phyloP scores from a whole-genome alignment of 2,329 filamentous ascomycete species.

The Teratosphaeria destructans region DNA sequence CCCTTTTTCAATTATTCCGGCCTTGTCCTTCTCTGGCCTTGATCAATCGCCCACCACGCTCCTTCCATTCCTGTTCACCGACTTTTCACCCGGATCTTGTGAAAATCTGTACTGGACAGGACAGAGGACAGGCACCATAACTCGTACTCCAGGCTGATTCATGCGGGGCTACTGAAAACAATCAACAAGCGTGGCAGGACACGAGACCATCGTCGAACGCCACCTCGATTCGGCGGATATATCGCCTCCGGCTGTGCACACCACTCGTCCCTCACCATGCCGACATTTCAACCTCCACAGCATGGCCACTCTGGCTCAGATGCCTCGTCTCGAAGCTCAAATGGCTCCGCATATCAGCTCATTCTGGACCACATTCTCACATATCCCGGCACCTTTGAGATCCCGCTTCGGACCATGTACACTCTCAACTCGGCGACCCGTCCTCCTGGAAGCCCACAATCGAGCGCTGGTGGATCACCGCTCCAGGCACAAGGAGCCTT shows the following conservation, averaged over 20 bases:
- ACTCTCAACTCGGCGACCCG: slow-evolving; percentile 51
- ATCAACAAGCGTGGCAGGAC: not conserved
- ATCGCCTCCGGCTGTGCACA: not conserved
- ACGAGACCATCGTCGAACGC: not conserved
- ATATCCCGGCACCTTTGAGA: slow-evolving; percentile 54
- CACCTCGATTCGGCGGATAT: not conserved
- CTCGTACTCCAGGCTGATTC: not conserved
- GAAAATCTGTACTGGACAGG: not conserved
- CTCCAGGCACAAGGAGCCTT: slow-evolving; percentile 25
- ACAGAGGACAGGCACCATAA: not conserved
- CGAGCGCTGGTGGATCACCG: slow-evolving; percentile 26
- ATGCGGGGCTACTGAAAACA: not conserved
- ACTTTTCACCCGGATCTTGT: not conserved
- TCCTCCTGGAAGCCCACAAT: slow-evolving; percentile 21
- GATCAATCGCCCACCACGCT: not conserved
- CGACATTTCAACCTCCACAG: slow-evolving; percentile 4
- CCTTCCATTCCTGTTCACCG: not conserved
- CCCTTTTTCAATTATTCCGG: not conserved
- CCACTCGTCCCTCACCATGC: not conserved
- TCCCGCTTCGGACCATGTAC: slow-evolving; percentile 59
- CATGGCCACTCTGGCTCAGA: slow-evolving; percentile 16
- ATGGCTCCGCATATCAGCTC: slow-evolving; percentile 31
- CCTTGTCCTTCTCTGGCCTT: not conserved
- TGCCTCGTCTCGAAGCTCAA: slow-evolving; percentile 24
- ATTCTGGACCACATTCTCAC: slow-evolving; percentile 51